Conservation (phyloP, 2,329 filamentous ascomycete species). For the Alternaria atra region DNA sequence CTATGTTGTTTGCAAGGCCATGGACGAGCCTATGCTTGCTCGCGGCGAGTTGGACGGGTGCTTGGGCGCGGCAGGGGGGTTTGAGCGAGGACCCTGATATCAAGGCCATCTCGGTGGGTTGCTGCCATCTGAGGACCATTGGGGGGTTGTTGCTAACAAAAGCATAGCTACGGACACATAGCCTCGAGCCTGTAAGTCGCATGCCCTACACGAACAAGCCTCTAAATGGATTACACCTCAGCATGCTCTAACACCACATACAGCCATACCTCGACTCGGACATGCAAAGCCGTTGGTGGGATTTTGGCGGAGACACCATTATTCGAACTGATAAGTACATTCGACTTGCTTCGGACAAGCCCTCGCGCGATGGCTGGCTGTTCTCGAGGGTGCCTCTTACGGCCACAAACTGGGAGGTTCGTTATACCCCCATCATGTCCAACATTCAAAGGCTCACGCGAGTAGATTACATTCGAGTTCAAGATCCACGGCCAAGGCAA, state of each 20-base stretch:
- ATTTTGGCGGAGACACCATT: conserved; percentile 96
- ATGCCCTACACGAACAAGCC: not conserved
- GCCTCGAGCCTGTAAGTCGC: conserved; percentile 74
- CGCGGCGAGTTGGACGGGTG: conserved; percentile 46
- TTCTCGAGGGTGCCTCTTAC: conserved; percentile 94
- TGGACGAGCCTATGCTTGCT: conserved; percentile 51
- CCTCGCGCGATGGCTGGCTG: conserved; percentile 90
- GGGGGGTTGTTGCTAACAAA: conserved; percentile 30
- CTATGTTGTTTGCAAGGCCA: conserved; percentile 48
- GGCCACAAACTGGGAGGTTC: conserved; percentile 94
- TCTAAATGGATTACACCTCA: not conserved
- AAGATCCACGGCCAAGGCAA: conserved; percentile 88
- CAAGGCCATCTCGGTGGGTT: conserved; percentile 71
- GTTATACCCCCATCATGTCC: not conserved
- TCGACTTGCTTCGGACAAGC: conserved; percentile 87
- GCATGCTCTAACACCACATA: conserved; percentile 20
- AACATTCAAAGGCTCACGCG: conserved; percentile 34
- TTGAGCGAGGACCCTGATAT: conserved; percentile 58
- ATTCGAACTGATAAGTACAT: conserved; percentile 83
- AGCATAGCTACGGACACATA: conserved; percentile 82
- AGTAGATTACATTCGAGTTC: conserved; percentile 88
- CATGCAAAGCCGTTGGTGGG: conserved; percentile 98
- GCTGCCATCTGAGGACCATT: conserved; percentile 12
- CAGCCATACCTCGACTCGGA: conserved; percentile 97
- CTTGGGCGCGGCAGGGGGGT: conserved; percentile 39